Percentiles rank a stretch among this genome's conserved stretches.
phyloP scores from a whole-genome alignment of 352 stramenopile species.

The Phytopythium helicoides region DNA sequence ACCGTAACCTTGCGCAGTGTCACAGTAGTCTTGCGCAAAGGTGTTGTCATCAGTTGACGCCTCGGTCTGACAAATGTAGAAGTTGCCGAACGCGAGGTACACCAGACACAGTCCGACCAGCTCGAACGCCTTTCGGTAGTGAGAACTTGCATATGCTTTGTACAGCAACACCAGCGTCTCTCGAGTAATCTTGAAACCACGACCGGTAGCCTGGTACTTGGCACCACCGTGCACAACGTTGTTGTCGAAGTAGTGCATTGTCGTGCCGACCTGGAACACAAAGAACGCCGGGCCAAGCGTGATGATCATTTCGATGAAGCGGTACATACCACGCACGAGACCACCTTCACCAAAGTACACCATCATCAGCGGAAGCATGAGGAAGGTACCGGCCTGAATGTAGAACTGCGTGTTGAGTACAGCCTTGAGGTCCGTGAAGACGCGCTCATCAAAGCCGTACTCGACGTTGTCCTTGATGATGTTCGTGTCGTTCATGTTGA shows the following conservation, averaged over 20 bases:
- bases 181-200: slow-evolving; percentile 82
- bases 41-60: slow-evolving; percentile 43
- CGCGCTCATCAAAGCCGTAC: slow-evolving; percentile 56
- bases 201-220: slow-evolving; percentile 77
- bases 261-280: slow-evolving; percentile 80
- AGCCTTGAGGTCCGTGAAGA: slow-evolving; percentile 58
- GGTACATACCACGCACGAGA: slow-evolving; percentile 53
- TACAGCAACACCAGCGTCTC: slow-evolving; percentile 77
- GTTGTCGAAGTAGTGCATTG: slow-evolving; percentile 84
- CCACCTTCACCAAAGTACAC: slow-evolving; percentile 79
- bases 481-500: slow-evolving; percentile 57
- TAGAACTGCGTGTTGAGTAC: slow-evolving; percentile 82
- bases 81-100: slow-evolving; percentile 66
- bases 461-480: slow-evolving; percentile 55
- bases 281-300: slow-evolving; percentile 72
- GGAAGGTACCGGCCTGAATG: slow-evolving; percentile 71
- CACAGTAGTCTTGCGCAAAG: slow-evolving; percentile 57
- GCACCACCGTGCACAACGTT: slow-evolving; percentile 72
- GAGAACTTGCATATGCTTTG: slow-evolving; percentile 67
- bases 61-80: slow-evolving; percentile 59
- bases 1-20: slow-evolving; percentile 66
- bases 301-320: slow-evolving; percentile 76
- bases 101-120: slow-evolving; percentile 68
- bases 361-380: slow-evolving; percentile 71
- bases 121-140: slow-evolving; percentile 79